Percentiles rank a stretch among this genome's conserved stretches.
Evolutionary conservation across 352 stramenopile species (phyloP).

Genomic region (Phytophthora sp.): DNA sequence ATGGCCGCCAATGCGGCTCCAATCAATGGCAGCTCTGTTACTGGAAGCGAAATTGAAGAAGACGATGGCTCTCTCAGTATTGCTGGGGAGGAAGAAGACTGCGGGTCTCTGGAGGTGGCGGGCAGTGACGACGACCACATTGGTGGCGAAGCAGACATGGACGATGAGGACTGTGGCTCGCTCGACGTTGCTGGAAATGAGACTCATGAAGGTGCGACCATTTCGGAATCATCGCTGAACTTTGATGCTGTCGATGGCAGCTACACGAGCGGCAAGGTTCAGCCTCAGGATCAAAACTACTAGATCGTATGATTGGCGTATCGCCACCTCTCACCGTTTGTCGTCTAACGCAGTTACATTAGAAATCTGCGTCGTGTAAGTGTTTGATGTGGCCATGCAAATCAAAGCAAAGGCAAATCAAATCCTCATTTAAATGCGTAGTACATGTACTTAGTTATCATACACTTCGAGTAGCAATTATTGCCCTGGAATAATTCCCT

Average conservation of each 20-base stretch:
- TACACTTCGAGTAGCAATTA: too few species aligned
- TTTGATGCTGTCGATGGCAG: conserved; percentile 23
- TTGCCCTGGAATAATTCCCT: too few species aligned
- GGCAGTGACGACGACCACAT: conserved; percentile 21
- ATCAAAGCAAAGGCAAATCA: not conserved
- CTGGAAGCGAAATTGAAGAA: conserved; percentile 23
- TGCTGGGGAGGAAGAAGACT: conserved; percentile 31
- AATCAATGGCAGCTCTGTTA: conserved; percentile 13
- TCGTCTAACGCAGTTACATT: conserved; percentile 14
- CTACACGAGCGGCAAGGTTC: conserved; percentile 36
- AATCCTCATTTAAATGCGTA: too few species aligned
- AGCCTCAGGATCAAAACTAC: conserved; percentile 20
- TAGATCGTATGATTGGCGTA: not conserved
- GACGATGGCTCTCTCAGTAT: conserved; percentile 26
- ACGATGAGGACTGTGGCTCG: conserved; percentile 19
- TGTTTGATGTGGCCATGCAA: not conserved
- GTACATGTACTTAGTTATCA: too few species aligned
- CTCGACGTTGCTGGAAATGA: conserved; percentile 11
- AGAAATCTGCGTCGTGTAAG: not conserved
- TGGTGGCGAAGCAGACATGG: too few species aligned
- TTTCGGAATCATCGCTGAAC: conserved; percentile 33
- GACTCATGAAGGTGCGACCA: not conserved
- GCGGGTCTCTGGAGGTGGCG: conserved; percentile 23
- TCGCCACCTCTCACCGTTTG: not conserved
- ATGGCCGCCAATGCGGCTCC: conserved; percentile 1